Conservation (phyloP, 2,329 filamentous ascomycete genomes). For the Stagonosporopsis chrysanthemi region DNA sequence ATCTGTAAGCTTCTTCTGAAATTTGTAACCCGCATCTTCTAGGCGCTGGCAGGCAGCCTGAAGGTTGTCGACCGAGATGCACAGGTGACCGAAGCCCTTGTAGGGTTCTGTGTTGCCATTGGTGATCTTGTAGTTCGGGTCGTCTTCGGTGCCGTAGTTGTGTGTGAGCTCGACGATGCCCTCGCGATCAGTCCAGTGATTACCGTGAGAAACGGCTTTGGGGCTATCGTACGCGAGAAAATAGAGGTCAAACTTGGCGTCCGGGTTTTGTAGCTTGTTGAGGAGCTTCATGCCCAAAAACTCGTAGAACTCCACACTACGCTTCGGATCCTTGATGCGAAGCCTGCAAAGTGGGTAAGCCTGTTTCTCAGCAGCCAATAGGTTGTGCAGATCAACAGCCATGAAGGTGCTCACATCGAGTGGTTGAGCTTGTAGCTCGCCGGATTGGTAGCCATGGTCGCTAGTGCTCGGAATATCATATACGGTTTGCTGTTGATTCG, state of each 20-base stretch:
- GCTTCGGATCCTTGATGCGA: slow-evolving; percentile 92
- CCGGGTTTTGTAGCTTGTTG: slow-evolving; percentile 80
- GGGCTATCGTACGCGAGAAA: slow-evolving; percentile 89
- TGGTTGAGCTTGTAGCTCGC: slow-evolving; percentile 72
- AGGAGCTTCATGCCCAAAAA: slow-evolving; percentile 87
- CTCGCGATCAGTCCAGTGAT: slow-evolving; percentile 81
- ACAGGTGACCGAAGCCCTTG: slow-evolving; percentile 84
- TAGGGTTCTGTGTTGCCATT: slow-evolving; percentile 94
- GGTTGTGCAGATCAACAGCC: slow-evolving; percentile 2
- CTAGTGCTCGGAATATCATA: slow-evolving; percentile 39
- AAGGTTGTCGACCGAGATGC: slow-evolving; percentile 72
- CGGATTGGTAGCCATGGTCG: slow-evolving; percentile 65
- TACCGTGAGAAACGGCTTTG: slow-evolving; percentile 74
- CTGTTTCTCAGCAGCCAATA: slow-evolving; percentile 10
- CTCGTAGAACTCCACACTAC: slow-evolving; percentile 87
- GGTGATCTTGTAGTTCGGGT: slow-evolving; percentile 78
- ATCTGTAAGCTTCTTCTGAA: slow-evolving; percentile 93
- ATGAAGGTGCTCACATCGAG: slow-evolving; percentile 53
- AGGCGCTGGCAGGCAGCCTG: slow-evolving; percentile 89
- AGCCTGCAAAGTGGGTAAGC: slow-evolving; percentile 50
- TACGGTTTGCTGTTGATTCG: slow-evolving; percentile 21
- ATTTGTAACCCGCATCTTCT: slow-evolving; percentile 87
- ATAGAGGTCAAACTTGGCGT: slow-evolving; percentile 93
- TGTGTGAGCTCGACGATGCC: slow-evolving; percentile 87
- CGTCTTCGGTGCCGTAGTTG: slow-evolving; percentile 88